phyloP scores from a whole-genome alignment of 768 basidiomycete genomes.

The Suillus clintonianus region DNA sequence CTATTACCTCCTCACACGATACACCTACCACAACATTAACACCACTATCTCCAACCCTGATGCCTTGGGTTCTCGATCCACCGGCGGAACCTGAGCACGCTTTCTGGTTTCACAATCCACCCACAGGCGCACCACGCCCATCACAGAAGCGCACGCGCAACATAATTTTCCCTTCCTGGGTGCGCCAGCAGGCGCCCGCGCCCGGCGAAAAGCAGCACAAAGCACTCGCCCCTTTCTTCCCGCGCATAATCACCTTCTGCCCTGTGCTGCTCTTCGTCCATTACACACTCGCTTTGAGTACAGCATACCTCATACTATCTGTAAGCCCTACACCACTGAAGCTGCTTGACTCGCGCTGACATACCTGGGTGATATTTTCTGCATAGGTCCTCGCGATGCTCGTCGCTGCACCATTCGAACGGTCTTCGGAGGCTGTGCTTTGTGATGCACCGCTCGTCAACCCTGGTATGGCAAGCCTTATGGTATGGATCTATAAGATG shows the following conservation, averaged over 20 bases:
- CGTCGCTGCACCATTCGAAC: not conserved
- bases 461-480: not conserved
- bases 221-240: not conserved
- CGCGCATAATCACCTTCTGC: conserved; percentile 1
- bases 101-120: not conserved
- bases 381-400: not conserved
- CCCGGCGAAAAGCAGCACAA: not conserved
- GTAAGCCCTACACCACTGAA: not conserved
- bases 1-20: not conserved
- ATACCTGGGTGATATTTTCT: not conserved
- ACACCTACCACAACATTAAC: not conserved
- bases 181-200: not conserved
- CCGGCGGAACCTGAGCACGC: not conserved
- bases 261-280: not conserved
- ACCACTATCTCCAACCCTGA: not conserved
- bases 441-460: not conserved
- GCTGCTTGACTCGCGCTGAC: not conserved
- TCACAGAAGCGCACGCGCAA: not conserved
- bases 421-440: not conserved
- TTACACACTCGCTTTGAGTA: not conserved
- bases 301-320: conserved; percentile 2
- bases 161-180: not conserved
- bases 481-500: not conserved
- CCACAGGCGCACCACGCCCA: not conserved
- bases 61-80: not conserved